phyloP scores from a whole-genome alignment of 2,329 filamentous ascomycete genomes.

The Curvularia verruculosa region DNA sequence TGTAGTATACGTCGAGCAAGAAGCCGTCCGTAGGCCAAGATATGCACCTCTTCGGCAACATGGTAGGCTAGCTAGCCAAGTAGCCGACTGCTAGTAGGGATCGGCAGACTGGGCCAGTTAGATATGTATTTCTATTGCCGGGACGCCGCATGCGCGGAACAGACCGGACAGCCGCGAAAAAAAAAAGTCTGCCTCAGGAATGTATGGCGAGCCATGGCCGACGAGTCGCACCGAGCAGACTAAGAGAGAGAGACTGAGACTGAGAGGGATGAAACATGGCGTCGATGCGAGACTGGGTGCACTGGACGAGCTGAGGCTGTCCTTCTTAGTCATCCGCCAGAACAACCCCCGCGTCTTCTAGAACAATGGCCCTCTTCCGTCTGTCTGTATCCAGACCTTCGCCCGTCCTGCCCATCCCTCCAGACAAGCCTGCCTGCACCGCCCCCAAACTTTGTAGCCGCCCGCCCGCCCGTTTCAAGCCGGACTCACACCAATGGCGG shows the following conservation, averaged over 20 bases:
- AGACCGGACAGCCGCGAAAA: not conserved
- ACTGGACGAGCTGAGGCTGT: not conserved
- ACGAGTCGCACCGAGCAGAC: not conserved
- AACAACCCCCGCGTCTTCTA: slow-evolving; percentile 2
- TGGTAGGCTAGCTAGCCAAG: not conserved
- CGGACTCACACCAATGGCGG: slow-evolving; percentile 20
- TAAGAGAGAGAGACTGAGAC: not conserved
- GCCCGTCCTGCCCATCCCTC: not conserved
- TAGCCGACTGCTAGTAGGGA: not conserved
- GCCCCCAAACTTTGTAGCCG: not conserved
- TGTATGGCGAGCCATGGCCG: not conserved
- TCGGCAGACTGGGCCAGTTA: not conserved
- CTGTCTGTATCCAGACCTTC: not conserved
- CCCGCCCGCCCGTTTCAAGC: not conserved
- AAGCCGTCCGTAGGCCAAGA: not conserved
- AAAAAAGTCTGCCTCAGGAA: not conserved
- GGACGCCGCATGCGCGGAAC: not conserved
- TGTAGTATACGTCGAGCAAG: too few species aligned
- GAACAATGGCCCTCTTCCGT: not conserved
- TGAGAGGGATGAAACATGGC: not conserved
- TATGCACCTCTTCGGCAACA: not conserved
- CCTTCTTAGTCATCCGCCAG: not conserved
- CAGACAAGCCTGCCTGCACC: not conserved
- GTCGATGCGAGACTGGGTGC: not conserved
- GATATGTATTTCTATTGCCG: not conserved